Percentiles rank a stretch among this genome's conserved stretches.
Evolutionary conservation across 495 filamentous ascomycete genomes (phyloP).

Genomic region (Lasiosphaeria miniovina): DNA sequence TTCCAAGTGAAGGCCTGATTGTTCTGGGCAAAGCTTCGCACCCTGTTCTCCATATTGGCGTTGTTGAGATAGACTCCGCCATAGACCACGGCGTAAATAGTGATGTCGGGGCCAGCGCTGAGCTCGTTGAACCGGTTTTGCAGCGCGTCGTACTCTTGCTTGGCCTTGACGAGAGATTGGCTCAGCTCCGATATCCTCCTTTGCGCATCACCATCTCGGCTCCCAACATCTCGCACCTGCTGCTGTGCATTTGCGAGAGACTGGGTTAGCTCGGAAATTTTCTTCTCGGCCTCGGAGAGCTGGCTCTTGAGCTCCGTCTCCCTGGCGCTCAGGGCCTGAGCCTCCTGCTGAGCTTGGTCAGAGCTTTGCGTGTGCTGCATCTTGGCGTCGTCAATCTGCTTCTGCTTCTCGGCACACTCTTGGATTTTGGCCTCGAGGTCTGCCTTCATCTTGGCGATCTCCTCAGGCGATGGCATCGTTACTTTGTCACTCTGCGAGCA

Average conservation of each 20-base stretch:
- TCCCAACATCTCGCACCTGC: too few relatives aligned
- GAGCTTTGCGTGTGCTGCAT: neutral
- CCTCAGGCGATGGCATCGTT: neutral
- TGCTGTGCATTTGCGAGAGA: too few relatives aligned
- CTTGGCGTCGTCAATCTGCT: neutral
- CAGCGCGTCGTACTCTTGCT: too few relatives aligned
- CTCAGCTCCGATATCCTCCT: too few relatives aligned
- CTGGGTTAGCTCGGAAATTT: too few relatives aligned
- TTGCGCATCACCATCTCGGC: too few relatives aligned
- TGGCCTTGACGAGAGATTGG: too few relatives aligned
- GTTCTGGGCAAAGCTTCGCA: neutral
- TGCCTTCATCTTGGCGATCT: constrained; percentile 2
- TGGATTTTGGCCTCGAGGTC: constrained; percentile 1
- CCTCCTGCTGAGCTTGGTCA: neutral
- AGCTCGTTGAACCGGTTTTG: too few relatives aligned
- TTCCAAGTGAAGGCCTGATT: neutral
- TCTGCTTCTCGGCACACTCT: neutral
- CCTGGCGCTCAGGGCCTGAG: neutral
- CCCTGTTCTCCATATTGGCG: neutral
- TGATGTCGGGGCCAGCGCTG: too few relatives aligned
- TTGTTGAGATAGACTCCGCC: neutral
- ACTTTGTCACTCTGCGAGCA: neutral
- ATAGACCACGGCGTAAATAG: neutral
- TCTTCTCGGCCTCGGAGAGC: neutral
- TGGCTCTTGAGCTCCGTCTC: neutral